phyloP scores from a whole-genome alignment of 2,329 filamentous ascomycete genomes.

The Cryphonectria parasitica region DNA sequence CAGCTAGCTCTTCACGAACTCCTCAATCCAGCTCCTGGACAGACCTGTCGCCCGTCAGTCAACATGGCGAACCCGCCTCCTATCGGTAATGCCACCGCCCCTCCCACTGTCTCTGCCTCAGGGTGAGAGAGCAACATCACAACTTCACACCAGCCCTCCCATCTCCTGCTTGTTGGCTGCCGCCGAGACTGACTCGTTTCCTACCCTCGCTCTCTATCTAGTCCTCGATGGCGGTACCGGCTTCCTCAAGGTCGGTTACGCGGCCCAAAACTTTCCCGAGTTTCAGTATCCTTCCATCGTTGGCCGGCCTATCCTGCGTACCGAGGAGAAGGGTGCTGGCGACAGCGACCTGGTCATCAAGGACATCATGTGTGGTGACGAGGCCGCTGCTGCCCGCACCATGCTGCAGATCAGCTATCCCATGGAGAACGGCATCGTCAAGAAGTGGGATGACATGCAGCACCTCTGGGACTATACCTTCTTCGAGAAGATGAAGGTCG shows the following conservation, averaged over 20 bases:
- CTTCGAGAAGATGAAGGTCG: conserved; percentile 92
- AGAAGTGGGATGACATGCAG: conserved; percentile 99
- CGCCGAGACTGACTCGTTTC: background rate
- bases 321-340: conserved; percentile 72
- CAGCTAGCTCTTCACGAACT: background rate
- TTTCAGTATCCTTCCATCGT: conserved; percentile 98
- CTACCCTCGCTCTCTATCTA: conserved; percentile 43
- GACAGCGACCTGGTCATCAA: conserved; percentile 72
- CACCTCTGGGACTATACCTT: conserved; percentile 99
- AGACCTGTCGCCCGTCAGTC: conserved; percentile 38
- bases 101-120: background rate
- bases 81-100: conserved; percentile 52
- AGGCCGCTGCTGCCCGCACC: conserved; percentile 90
- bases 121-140: background rate
- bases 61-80: conserved; percentile 57
- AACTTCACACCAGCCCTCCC: background rate
- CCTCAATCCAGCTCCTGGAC: conserved; percentile 32
- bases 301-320: conserved; percentile 94
- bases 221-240: conserved; percentile 99
- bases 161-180: background rate
- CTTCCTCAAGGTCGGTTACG: conserved; percentile 99
- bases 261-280: conserved; percentile 98
- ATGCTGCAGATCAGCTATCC: conserved; percentile 99
- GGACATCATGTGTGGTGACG: conserved; percentile 99
- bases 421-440: conserved; percentile 99